Evolutionary conservation across 495 filamentous ascomycete genomes (phyloP), one percentile per base, ranked within the genome.

Genomic region (Xylaria grammica): DNA sequence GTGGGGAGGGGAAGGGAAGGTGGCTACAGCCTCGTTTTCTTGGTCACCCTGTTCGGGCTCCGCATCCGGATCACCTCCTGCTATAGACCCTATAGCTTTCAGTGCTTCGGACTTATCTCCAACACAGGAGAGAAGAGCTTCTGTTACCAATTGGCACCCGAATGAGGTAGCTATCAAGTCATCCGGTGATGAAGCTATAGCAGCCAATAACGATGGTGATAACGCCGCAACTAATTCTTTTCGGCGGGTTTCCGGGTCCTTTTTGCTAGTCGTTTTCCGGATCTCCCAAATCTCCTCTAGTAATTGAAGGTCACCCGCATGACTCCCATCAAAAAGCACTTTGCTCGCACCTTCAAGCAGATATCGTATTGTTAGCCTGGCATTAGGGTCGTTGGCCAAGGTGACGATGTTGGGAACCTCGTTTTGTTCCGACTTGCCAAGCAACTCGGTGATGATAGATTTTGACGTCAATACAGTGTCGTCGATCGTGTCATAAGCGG

Each of bases 401-500:
- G 79, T 79, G 27, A 87, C 66, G 48, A 94, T 81, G 67, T 90
- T 90, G 60, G 88, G 84, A 5, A 81, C 74, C 68, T 87, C 83
- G 61, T 80, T 85, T 38, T 82, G 75, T 13, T 86, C 75, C 65
- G 85, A 81, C 71, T 90, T 89, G 67, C 87, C 89, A 19, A 97
- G 73, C 5, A 98, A 81, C 75, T 97, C 94, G 0, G 90, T 77
- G 67, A 97, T 89, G 63, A 98, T 88, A 24, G 89, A 82, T 75
- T 97, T 97, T 19, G 90, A 82, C n/a, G 87, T 89, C 61, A 97
- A 79, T 57, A 92, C 90, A 1, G 94, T 97, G 72, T 99, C 96
- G 67, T 99, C 96, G 57, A 97, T 87, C 27, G 96, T 87, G 70
- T 97, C 94, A 73, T 90, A 93, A 4, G 91, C 91, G 1, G 93